Percentiles rank a stretch among this genome's conserved stretches.
These are phyloP conservation scores for Petunia hybrid DNA, from an alignment of 305 asterid genomes.

Conservation along the genomic window DNA sequence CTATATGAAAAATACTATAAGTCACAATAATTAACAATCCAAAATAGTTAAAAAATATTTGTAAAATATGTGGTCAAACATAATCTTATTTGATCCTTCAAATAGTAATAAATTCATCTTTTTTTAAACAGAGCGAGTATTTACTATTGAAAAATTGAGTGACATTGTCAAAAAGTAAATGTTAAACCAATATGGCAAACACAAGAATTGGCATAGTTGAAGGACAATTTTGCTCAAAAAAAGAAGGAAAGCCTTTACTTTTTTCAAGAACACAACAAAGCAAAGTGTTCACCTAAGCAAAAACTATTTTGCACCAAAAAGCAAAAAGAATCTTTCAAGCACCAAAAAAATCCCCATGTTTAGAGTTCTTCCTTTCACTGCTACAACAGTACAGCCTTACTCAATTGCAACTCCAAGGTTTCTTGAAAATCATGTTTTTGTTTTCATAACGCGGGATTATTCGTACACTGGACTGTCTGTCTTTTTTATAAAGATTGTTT, in stretches of 20 bases:
- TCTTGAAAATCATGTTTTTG: neutral
- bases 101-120: no score
- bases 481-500: neutral
- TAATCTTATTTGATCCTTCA: no score
- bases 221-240: neutral
- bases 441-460: neutral
- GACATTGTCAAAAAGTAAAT: no score
- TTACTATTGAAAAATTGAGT: no score
- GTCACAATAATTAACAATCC: no score
- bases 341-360: constrained; percentile 42
- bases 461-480: neutral
- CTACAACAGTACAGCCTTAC: constrained; percentile 41
- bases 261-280: neutral
- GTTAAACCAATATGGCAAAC: neutral
- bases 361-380: constrained; percentile 45
- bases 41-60: no score
- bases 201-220: neutral
- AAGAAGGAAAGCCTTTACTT: no score
- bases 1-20: no score
- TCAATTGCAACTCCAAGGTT: constrained; percentile 44
- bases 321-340: neutral
- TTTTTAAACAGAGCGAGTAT: no score
- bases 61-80: no score
- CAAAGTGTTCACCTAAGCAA: neutral
- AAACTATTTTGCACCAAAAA: neutral